Conservation (phyloP, 805 yeast genomes). For the Teunomyces aglyptinius region DNA sequence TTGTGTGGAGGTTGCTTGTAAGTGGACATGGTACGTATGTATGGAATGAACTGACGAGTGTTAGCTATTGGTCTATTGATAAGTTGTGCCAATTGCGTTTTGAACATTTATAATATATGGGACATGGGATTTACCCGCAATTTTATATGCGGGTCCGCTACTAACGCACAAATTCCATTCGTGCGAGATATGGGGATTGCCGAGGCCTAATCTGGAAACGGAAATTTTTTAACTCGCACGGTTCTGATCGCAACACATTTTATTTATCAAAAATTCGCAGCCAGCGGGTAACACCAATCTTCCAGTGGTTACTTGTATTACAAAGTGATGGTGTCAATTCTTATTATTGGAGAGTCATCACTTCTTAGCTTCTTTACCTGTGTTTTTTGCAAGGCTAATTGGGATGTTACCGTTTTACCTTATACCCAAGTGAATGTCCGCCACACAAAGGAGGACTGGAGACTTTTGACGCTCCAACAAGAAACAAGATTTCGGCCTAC, state of each 20-base stretch:
- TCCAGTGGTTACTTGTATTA: not conserved
- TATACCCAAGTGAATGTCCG: slow-evolving; percentile 4
- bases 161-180: slow-evolving; percentile 1
- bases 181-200: slow-evolving; percentile 4
- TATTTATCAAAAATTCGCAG: not conserved
- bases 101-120: not conserved
- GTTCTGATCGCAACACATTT: too few species aligned
- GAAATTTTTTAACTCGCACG: not conserved
- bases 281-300: slow-evolving; percentile 1
- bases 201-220: slow-evolving; percentile 1
- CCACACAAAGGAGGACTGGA: not conserved
- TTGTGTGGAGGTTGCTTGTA: slow-evolving; percentile 44
- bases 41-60: not conserved
- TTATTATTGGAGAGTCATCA: slow-evolving; percentile 19
- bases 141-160: not conserved
- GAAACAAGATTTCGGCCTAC: not conserved
- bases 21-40: slow-evolving; percentile 24
- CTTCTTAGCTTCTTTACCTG: slow-evolving; percentile 14
- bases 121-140: not conserved
- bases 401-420: slow-evolving; percentile 13
- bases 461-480: slow-evolving; percentile 2
- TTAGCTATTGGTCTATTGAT: not conserved
- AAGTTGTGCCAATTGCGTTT: not conserved
- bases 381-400: slow-evolving; percentile 9
- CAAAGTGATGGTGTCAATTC: not conserved